Base-by-base conservation (phyloP, 2,329 filamentous ascomycete genomes). In the Mycosphaerella sp. region DNA sequence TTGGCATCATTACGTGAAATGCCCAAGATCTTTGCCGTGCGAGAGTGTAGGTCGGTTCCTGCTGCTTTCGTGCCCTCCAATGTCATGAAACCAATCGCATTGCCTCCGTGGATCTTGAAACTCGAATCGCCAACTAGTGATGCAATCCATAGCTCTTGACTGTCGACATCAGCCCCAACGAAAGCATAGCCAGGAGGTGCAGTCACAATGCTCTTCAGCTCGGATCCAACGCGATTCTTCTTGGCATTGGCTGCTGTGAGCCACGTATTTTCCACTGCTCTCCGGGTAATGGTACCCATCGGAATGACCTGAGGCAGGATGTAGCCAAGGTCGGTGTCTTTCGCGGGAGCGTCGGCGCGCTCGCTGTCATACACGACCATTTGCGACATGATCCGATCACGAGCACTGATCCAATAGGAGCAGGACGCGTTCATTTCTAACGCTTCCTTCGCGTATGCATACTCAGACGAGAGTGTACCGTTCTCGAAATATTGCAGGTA, bases 81-180 rank as follows among this genome's bases (percentile, higher is more conserved):
- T 0, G 93, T 98, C 94, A 98, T 98, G 74, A 98, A 98, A 0
- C 94, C 93, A 52, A 98, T 87, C 1, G 94, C 93, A 66, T 96
- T 97, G 47, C 93, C 94, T 37, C 93, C 94, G 61, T 98, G 93
- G 1, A 98, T 76, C 64, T 89, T 86, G 73, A 98, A 98, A 18
- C 90, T 89, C 3, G 93, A 88, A 67, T 98, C 93, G 18, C 93
- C 93, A 1, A 98, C 81, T 1, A 98, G 77, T 68, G 89, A 95
- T 3, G 93, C 94, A 63, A 98, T 98, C 93, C 94, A 98, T 6
- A 98, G 78, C 69, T 98, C 93, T 68, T 98, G 85, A 2, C 90
- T 96, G 66, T 98, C 93, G 4, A 98, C 93, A 70, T 98, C 93
- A 4, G 94, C 93, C 25, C 94, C 93, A 13, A 98, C 93, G 66